A percentile compares a stretch with the other conserved stretches of the same genome.
Conservation (phyloP, 768 basidiomycete species). For the Pholiota microspora region DNA sequence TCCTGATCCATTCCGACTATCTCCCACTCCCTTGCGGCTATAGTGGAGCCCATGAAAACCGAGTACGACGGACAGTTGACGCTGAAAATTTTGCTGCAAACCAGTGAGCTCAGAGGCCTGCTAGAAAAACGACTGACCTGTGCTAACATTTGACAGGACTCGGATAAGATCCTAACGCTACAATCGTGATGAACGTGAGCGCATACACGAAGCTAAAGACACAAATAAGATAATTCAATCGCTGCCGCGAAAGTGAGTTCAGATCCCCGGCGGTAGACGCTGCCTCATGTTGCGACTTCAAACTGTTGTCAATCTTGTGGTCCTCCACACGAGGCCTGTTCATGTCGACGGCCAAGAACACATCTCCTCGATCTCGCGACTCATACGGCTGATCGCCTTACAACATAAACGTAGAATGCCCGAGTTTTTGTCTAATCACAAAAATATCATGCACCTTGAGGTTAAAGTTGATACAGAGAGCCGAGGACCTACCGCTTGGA, state of each 20-base stretch:
- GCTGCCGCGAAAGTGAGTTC: background rate
- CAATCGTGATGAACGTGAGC: background rate
- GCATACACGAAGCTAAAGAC: background rate
- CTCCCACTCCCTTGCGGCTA: conserved; percentile 1
- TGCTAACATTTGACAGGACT: background rate
- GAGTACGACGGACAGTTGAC: background rate
- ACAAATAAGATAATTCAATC: background rate
- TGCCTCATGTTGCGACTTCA: background rate
- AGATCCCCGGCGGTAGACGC: background rate
- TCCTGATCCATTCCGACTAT: background rate
- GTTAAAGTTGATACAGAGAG: background rate
- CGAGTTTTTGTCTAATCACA: background rate
- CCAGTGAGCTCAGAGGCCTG: background rate
- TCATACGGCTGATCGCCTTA: background rate
- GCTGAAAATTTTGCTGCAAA: background rate
- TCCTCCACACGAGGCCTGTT: background rate
- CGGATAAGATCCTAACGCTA: background rate
- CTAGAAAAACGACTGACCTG: background rate
- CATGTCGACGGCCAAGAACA: background rate
- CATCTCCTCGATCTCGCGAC: background rate
- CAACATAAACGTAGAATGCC: background rate
- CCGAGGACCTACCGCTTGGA: background rate
- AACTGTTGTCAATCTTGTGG: background rate
- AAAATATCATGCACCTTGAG: background rate
- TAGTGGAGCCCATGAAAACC: background rate